These are phyloP conservation scores for Lachancea waltii DNA, from an alignment of 805 yeast genomes.

Conservation along the genomic window DNA sequence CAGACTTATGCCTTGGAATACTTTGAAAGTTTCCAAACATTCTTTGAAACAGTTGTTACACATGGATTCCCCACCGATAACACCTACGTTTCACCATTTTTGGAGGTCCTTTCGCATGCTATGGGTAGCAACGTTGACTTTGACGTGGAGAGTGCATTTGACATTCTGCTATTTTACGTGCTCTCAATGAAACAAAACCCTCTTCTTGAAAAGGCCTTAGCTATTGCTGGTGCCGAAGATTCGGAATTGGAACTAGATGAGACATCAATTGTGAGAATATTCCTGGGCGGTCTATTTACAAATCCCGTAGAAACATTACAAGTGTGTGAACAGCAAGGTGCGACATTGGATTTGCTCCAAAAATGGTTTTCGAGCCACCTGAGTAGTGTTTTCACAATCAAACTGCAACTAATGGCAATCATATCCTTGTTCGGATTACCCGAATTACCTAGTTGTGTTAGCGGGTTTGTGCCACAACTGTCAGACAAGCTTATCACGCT, in stretches of 20 bases:
- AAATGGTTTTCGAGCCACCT: constrained; percentile 59
- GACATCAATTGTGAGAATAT: constrained; percentile 47
- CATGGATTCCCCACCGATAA: constrained; percentile 42
- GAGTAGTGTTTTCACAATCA: constrained; percentile 69
- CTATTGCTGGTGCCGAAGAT: constrained; percentile 30
- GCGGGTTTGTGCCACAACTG: constrained; percentile 40
- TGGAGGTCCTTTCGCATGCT: constrained; percentile 24
- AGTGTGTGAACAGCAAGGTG: constrained; percentile 41
- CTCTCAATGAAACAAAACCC: constrained; percentile 31
- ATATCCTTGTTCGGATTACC: constrained; percentile 43
- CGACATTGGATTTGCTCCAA: constrained; percentile 45
- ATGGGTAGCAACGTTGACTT: constrained; percentile 33
- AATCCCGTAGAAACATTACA: constrained; percentile 53
- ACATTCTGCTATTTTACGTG: constrained; percentile 28
- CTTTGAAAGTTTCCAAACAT: constrained; percentile 50
- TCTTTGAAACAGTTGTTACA: constrained; percentile 48
- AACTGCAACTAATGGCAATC: constrained; percentile 62
- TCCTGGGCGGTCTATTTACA: constrained; percentile 56
- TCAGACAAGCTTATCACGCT: constrained; percentile 46
- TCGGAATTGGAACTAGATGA: constrained; percentile 32
- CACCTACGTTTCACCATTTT: constrained; percentile 24
- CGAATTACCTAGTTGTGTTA: constrained; percentile 35
- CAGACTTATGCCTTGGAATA: constrained; percentile 55
- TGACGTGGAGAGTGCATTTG: constrained; percentile 35
- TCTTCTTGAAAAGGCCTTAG: constrained; percentile 22